phyloP scores from a whole-genome alignment of 1,284 basidiomycete genomes.

The Sutorius eximius region DNA sequence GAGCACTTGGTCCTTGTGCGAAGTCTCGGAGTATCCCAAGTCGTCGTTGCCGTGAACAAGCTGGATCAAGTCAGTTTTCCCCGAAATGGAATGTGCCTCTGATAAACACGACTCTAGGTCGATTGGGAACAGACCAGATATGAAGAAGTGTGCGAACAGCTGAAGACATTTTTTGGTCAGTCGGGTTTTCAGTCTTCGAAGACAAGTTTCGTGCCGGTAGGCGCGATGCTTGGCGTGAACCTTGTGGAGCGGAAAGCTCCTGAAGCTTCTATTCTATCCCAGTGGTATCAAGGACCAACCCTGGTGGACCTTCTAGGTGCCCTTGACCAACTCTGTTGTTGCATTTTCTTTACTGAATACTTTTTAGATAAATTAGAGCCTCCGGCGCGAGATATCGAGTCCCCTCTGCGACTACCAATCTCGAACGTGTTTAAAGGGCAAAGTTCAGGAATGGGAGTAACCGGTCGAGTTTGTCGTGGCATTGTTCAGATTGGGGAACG shows the following conservation, averaged over 20 bases:
- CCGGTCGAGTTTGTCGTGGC: slow-evolving; percentile 87
- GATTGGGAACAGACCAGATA: slow-evolving; percentile 83
- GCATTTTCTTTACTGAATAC: background rate
- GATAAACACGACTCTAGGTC: slow-evolving; percentile 53
- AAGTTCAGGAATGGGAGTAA: slow-evolving; percentile 78
- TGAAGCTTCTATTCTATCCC: slow-evolving; percentile 48
- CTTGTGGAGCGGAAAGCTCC: slow-evolving; percentile 56
- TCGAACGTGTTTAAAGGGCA: slow-evolving; percentile 95
- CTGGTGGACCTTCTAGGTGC: slow-evolving; percentile 84
- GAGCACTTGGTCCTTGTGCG: slow-evolving; percentile 93
- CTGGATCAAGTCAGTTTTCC: slow-evolving; percentile 71
- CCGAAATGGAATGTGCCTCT: slow-evolving; percentile 1
- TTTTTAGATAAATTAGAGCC: slow-evolving; percentile 76
- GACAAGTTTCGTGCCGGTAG: slow-evolving; percentile 86
- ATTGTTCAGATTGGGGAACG: slow-evolving; percentile 91
- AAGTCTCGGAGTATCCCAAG: slow-evolving; percentile 92
- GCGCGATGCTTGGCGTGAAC: slow-evolving; percentile 89
- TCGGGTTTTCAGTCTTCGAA: slow-evolving; percentile 84
- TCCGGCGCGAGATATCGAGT: slow-evolving; percentile 74
- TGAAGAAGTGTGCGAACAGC: slow-evolving; percentile 74
- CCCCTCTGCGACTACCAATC: slow-evolving; percentile 85
- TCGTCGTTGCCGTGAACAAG: slow-evolving; percentile 95
- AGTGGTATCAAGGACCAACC: slow-evolving; percentile 88
- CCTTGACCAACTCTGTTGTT: slow-evolving; percentile 6
- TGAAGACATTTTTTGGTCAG: slow-evolving; percentile 83